These are phyloP conservation scores for Clausena lansium DNA, from an alignment of 345 rosid genomes.

Conservation along the genomic window DNA sequence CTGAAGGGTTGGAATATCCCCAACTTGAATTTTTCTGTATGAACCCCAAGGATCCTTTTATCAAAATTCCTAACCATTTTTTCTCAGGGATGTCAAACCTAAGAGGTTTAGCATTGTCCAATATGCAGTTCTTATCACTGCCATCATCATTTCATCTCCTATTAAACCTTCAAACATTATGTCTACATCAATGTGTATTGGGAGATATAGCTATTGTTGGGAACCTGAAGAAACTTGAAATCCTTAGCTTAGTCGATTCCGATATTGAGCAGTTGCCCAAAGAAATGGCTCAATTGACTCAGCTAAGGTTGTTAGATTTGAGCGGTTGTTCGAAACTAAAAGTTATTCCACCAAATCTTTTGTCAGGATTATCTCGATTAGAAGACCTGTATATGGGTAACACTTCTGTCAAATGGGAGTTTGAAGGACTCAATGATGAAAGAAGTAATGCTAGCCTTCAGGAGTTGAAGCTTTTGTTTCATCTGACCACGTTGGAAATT, in stretches of 20 bases:
- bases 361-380: slow-evolving; percentile 7
- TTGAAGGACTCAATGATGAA: background rate
- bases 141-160: slow-evolving; percentile 11
- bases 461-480: slow-evolving; percentile 14
- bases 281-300: slow-evolving; percentile 17
- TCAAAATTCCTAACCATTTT: slow-evolving; percentile 2
- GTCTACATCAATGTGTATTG: slow-evolving; percentile 3
- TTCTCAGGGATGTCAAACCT: slow-evolving; percentile 20
- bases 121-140: background rate
- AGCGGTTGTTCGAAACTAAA: slow-evolving; percentile 5
- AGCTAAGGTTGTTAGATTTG: background rate
- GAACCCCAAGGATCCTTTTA: rapidly evolving
- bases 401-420: slow-evolving; percentile 27
- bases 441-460: slow-evolving; percentile 16
- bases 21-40: slow-evolving; percentile 2
- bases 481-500: no score
- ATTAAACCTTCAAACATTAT: slow-evolving; percentile 16
- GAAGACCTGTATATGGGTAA: slow-evolving; percentile 28
- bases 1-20: slow-evolving; percentile 14
- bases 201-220: slow-evolving; percentile 10
- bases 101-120: slow-evolving; percentile 15
- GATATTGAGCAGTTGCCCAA: slow-evolving; percentile 17
- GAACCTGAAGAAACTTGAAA: slow-evolving; percentile 14
- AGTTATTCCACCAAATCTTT: slow-evolving; percentile 13
- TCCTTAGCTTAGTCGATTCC: slow-evolving; percentile 13